Evolutionary conservation across 331 rosid genomes (phyloP), one percentile per base, ranked within the genome.

Genomic region (Rosa hybrid): DNA sequence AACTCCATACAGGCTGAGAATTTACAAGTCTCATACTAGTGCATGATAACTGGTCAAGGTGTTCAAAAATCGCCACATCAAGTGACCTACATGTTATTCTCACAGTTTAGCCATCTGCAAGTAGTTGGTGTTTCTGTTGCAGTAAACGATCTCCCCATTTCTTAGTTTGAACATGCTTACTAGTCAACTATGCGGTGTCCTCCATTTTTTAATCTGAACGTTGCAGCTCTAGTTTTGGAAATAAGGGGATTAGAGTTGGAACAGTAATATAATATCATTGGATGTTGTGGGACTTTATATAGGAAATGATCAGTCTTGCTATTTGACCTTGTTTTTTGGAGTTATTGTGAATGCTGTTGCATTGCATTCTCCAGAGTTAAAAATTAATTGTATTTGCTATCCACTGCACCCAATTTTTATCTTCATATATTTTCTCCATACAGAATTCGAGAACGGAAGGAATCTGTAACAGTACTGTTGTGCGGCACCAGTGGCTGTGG

Each of bases 401-500:
- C 54, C 34, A 3, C 5, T 65, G 12, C 34, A 60, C 41, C 14
- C 12, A 39, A 72, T 69, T 51, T 62, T 76, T 25, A 48, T 71
- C 17, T 53, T 62, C 46, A 27, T 48, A 70, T 72, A 77, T 84
- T 60, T 79, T 82, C 53, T 75, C 71, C 21, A 39, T 81, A 75
- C 88, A 96, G 98, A 88, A 86, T 96, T 75, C 92, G 99, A 45
- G 99, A 96, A 83, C 79, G 92, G 88, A 96, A 96, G 90, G 98
- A 91, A 84, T 96, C 99, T 74, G 90, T 93, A 57, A 96, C 97
- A 50, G 92, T 96, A 69, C 86, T 96, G 81, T 78, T 96, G 86
- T 96, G 99, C 84, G 99, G 99, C 85, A 93, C 99, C 54, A 96
- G 99, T 79, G 99, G 99, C 88, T 96, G 99, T 74, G 99, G 99